phyloP scores from a whole-genome alignment of 2,329 filamentous ascomycete genomes.

The Delphinella strobiligena region DNA sequence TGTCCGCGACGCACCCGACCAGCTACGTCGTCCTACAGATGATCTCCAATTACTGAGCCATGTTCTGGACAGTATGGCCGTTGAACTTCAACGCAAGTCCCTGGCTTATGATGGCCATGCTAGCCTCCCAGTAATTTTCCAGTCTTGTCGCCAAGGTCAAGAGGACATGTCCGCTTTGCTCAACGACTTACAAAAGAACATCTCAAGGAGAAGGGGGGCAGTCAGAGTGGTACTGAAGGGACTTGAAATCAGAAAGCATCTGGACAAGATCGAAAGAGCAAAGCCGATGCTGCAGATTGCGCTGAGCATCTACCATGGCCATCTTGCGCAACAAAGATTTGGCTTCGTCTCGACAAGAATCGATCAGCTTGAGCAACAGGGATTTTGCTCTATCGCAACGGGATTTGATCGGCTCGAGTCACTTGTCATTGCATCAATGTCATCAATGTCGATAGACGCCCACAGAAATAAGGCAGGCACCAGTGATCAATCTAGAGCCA shows the following conservation, averaged over 20 bases:
- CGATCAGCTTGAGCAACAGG: background rate
- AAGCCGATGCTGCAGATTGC: background rate
- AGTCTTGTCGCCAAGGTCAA: background rate
- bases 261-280: background rate
- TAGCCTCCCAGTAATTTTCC: background rate
- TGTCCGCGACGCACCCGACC: constrained; percentile 4
- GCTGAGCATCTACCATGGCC: background rate
- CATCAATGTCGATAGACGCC: no score
- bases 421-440: no score
- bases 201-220: background rate
- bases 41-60: background rate
- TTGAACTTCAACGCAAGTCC: background rate
- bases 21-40: background rate
- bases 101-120: no score
- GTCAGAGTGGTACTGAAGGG: background rate
- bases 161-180: background rate
- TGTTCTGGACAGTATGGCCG: background rate
- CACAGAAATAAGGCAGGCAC: no score
- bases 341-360: background rate
- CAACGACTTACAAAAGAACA: background rate
- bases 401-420: background rate
- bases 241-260: background rate
- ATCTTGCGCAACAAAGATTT: background rate
- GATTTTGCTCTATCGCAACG: background rate
- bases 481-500: no score